Percentiles rank a stretch among this genome's conserved stretches.
These are phyloP conservation scores for Mollisia scopiformis DNA, from an alignment of 2,329 filamentous ascomycete species.

Conservation along the genomic window DNA sequence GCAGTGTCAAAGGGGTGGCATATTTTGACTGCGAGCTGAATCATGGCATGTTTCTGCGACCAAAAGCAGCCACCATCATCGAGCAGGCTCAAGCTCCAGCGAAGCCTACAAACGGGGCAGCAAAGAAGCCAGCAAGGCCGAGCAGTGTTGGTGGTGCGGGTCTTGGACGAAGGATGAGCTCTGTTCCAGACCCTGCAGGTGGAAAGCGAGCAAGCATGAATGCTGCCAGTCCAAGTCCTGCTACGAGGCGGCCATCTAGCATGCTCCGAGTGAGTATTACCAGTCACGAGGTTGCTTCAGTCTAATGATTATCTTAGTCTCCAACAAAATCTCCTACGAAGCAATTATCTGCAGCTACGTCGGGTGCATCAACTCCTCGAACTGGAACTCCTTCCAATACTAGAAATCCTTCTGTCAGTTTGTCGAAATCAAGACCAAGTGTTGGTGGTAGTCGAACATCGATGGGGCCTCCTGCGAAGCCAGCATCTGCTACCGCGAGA, in stretches of 20 bases:
- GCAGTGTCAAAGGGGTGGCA: slow-evolving; percentile 81
- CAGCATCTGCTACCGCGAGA: slow-evolving; percentile 40
- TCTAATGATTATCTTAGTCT: slow-evolving; percentile 51
- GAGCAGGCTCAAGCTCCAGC: slow-evolving; percentile 50
- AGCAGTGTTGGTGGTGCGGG: slow-evolving; percentile 45
- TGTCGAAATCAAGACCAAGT: slow-evolving; percentile 56
- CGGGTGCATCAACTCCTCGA: slow-evolving; percentile 62
- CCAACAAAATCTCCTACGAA: slow-evolving; percentile 82
- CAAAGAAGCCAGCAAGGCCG: slow-evolving; percentile 42
- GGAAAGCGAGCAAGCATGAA: slow-evolving; percentile 71
- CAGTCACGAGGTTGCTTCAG: neutral
- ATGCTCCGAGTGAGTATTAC: slow-evolving; percentile 54
- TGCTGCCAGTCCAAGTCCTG: slow-evolving; percentile 73
- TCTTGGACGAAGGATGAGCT: slow-evolving; percentile 44
- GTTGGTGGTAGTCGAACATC: slow-evolving; percentile 59
- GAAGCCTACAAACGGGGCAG: slow-evolving; percentile 33
- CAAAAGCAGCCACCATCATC: slow-evolving; percentile 66
- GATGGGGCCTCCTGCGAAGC: slow-evolving; percentile 63
- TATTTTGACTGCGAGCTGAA: slow-evolving; percentile 87
- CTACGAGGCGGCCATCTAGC: slow-evolving; percentile 61
- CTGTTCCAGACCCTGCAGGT: slow-evolving; percentile 54
- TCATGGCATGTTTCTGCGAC: slow-evolving; percentile 82
- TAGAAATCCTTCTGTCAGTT: slow-evolving; percentile 42
- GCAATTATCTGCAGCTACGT: slow-evolving; percentile 58
- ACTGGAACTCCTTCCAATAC: slow-evolving; percentile 66